Evolutionary conservation across 1,139 yeast genomes (phyloP), one percentile per base, ranked within the genome.

Genomic region (Hemisphaericaspora lyxosophila): DNA sequence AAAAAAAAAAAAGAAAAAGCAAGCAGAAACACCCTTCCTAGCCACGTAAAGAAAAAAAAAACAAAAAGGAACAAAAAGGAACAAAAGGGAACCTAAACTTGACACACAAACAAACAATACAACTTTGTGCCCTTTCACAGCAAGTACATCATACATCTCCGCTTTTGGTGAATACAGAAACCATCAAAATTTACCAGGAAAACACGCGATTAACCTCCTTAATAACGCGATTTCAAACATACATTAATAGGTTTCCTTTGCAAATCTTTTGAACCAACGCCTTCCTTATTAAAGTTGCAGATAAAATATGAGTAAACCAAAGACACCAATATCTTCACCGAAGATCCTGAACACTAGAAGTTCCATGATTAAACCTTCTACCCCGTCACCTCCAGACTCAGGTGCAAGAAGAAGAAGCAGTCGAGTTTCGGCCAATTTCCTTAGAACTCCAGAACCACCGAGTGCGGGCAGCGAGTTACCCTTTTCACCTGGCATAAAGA

Each of bases 401-500:
- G 25, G 15, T 1, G 15, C 33, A 13, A 42, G 47, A 33, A 44
- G 54, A 17, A 24, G 48, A 33, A n/a, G n/a, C n/a, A 50, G 54
- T 31, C 42, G 68, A 18, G 45, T 56, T 8, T 53, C 60, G 12
- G 54, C 56, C 4, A 40, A 45, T 18, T 57, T 56, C 38, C 45
- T 66, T 30, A 54, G 55, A 33, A 67, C 73, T 4, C 73, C 73
- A 1, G 51, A 49, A 31, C 31, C 31, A 7, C 60, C 54, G 36
- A 33, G 35, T 23, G 37, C 36, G 11, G 51, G 48, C 7, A 38
- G 37, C 19, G 18, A 24, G 16, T 46, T 69, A 23, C 74, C 74
- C 31, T 62, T 63, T 41, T 63, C 73, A 4, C 76, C 76, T 3
- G 60, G 71, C 4, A 49, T 63, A 41, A 70, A 70, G 42, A 46